phyloP scores from a whole-genome alignment of 139 green algal species.

The Mesotaenium endlicherianum region DNA sequence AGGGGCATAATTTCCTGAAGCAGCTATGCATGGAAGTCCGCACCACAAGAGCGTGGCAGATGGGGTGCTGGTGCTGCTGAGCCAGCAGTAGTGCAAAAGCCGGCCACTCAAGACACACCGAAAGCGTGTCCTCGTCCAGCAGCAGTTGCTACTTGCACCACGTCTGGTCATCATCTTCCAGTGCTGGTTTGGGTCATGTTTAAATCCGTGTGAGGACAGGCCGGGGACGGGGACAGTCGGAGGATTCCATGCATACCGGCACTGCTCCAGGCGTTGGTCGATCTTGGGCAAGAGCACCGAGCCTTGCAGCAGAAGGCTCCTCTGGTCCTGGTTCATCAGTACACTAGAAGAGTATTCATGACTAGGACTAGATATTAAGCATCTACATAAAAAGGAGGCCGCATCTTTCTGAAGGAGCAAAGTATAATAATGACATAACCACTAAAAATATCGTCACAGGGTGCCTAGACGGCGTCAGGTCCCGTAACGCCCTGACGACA shows the following conservation, averaged over 20 bases:
- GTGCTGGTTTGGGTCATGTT: no score
- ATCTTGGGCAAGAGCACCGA: neutral
- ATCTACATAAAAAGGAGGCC: no score
- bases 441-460: neutral
- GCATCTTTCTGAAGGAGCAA: neutral
- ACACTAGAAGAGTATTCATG: no score
- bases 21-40: no score
- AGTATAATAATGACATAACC: neutral
- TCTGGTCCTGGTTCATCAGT: neutral
- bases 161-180: no score
- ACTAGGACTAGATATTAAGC: no score
- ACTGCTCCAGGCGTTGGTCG: conserved; percentile 2
- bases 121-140: no score
- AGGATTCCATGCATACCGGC: neutral
- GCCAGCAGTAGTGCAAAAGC: neutral
- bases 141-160: no score
- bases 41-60: no score
- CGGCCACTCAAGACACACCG: neutral
- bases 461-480: neutral
- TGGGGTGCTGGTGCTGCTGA: no score
- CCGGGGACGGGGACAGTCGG: neutral
- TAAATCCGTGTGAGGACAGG: neutral
- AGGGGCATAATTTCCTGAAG: no score
- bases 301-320: neutral
- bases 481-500: neutral